phyloP scores from a whole-genome alignment of 345 rosid species.

The Camelina hispida region DNA sequence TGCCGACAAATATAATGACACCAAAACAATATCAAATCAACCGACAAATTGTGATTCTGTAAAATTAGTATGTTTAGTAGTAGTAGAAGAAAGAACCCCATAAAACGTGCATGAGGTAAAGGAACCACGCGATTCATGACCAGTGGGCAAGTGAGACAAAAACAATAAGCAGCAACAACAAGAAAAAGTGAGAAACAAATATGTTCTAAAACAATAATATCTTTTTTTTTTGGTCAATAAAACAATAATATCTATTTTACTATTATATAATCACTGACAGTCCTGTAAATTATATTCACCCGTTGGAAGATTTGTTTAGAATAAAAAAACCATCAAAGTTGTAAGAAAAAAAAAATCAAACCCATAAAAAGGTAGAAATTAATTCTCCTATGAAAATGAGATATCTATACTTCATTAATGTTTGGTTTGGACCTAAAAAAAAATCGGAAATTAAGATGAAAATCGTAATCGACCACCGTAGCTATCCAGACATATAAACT shows the following conservation, averaged over 20 bases:
- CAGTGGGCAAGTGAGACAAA: conserved; percentile 10
- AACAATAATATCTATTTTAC: neutral
- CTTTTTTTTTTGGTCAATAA: too few species aligned
- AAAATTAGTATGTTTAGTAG: conserved; percentile 11
- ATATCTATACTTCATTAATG: neutral
- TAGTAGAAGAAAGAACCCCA: neutral
- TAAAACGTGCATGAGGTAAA: conserved; percentile 32
- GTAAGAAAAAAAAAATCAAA: neutral
- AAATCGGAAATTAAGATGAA: neutral
- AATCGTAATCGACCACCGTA: neutral
- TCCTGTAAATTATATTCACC: too few species aligned
- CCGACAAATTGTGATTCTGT: conserved; percentile 27
- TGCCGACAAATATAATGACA: conserved; percentile 11
- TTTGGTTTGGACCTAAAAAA: neutral
- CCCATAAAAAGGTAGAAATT: neutral
- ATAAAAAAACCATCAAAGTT: neutral
- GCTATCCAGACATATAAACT: neutral
- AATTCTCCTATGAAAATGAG: too few species aligned
- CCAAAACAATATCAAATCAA: conserved; percentile 14
- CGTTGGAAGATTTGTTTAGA: too few species aligned
- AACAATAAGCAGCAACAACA: neutral
- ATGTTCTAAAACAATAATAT: neutral
- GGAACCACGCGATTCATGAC: conserved; percentile 21
- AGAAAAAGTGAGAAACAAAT: neutral
- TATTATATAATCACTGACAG: neutral